A percentile compares a stretch with the other conserved stretches of the same genome.
phyloP scores from a whole-genome alignment of 2,329 filamentous ascomycete genomes.

The Aspergillus pseudoviridinutans region DNA sequence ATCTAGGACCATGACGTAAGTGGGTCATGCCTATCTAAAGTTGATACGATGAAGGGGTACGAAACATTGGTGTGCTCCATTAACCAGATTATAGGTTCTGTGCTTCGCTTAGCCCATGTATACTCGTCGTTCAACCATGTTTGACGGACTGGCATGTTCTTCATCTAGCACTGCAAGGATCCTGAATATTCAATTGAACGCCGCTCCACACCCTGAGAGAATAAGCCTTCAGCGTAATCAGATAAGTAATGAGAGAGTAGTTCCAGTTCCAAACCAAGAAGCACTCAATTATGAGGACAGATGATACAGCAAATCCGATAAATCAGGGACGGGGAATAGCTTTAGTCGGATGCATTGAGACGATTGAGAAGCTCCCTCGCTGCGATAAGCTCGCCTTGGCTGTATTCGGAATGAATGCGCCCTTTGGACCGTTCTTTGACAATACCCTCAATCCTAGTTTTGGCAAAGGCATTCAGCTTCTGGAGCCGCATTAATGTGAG shows the following conservation, averaged over 20 bases:
- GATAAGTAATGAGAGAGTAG: background rate
- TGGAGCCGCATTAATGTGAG: constrained; percentile 24
- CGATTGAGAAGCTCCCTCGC: constrained; percentile 39
- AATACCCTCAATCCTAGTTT: constrained; percentile 33
- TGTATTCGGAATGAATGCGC: constrained; percentile 27
- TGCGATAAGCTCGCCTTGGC: constrained; percentile 39
- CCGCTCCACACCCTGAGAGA: too few species aligned
- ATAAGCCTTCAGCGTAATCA: too few species aligned
- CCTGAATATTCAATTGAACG: too few species aligned
- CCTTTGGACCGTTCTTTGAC: constrained; percentile 31
- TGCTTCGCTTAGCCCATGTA: too few species aligned
- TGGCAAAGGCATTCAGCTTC: constrained; percentile 35
- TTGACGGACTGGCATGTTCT: too few species aligned
- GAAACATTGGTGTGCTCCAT: too few species aligned
- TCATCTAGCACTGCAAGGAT: too few species aligned
- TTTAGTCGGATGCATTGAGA: constrained; percentile 10
- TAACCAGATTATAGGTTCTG: too few species aligned
- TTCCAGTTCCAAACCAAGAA: background rate
- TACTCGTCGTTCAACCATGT: too few species aligned
- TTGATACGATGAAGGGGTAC: background rate
- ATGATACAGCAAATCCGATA: background rate
- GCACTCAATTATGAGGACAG: background rate
- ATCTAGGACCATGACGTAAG: background rate
- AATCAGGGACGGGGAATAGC: background rate
- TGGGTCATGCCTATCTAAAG: background rate